Evolutionary conservation across 2,329 filamentous ascomycete species (phyloP), one percentile per base, ranked within the genome.

Genomic region (Aspergillus quadricinctus): DNA sequence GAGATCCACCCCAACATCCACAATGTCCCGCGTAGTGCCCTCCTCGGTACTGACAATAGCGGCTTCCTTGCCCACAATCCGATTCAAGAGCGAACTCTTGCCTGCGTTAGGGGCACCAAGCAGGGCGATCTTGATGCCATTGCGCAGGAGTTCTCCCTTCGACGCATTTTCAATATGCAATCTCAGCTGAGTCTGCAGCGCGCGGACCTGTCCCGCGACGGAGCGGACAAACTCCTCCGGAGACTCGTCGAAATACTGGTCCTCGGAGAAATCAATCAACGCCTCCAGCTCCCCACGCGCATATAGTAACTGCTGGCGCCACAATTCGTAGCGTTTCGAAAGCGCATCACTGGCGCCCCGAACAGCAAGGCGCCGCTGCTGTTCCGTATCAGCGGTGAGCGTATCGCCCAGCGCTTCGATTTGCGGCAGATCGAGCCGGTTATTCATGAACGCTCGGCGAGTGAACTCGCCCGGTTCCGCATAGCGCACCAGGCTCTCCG

Each of bases 381-480:
- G 91, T 73, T 97, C 94, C 0, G 94, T 99, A 65, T 94, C 78
- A 0, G 85, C 85, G 3, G 82, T 76, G 6, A 88, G 72, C 0
- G 80, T 82, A 66, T 86, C 84, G 1, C 84, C 82, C 1, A 88
- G 72, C 0, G 84, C 83, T 69, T 88, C 85, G 49, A 87, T 89
- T 73, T 99, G 92, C 2, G 91, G 89, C 1, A 99, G 82, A 66
- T 95, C 89, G 4, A 99, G 82, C 1, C 91, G 85, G 65, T 88
- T 81, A 70, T 97, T 94, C 69, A 92, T 81, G 68, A 99, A 99
- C 4, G 94, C 92, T 40, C 94, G 87, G 59, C 88, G 87, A 3
- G 94, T 99, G 73, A 99, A 99, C 70, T 99, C 94, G 54, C 94
- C 94, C 0, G 94, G 88, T 69, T 97, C 93, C 2, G 94, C 94